Evolutionary conservation across 1,284 basidiomycete species (phyloP), one percentile per base, ranked within the genome.

Genomic region (Puccinia coronata): DNA sequence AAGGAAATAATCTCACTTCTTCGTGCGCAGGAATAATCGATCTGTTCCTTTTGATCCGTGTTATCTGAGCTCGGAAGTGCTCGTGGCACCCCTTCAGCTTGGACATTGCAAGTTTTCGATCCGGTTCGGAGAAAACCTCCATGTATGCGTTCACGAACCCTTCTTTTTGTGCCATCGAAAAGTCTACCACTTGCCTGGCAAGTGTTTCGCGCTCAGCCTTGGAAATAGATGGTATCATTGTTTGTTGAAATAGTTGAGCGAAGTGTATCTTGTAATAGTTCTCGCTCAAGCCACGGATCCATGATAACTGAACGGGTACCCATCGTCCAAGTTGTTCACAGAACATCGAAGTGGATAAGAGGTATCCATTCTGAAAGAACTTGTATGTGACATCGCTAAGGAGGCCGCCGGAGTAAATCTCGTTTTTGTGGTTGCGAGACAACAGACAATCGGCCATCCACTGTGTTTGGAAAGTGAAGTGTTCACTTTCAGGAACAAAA

Each of bases 251-350:
- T 43, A 43, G 16, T 8, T 8, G 8, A 8, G 6, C 11, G 63
- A 67, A 67, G 34, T 67, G 63, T n/a, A 34, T 43, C 25, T 34
- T 43, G 23, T 67, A 67, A 31, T 67, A 43, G 9, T 67, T 23
- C 9, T 8, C 36, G 8, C 12, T 18, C 3, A 70, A n/a, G 2
- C 16, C 67, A 25, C n/a, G 18, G 4, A 70, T 70, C 67, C 67
- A 70, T 5, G 67, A 9, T 8, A 70, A 25, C n/a, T 70, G 67
- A 8, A 70, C 43, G 1, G 69, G 69, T 39, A 65, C 34, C 34
- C 34, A 39, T 65, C 20, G 6, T 18, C 16, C 3, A 23, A 39
- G 34, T 36, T 31, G 34, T 8, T 31, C 39, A 65, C 31, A 65
- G 25, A 36, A 65, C 61, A 65, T 65, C 4, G 61, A 65, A 8